Conservation (phyloP, 2,329 filamentous ascomycete genomes). For the Nemania sp. region DNA sequence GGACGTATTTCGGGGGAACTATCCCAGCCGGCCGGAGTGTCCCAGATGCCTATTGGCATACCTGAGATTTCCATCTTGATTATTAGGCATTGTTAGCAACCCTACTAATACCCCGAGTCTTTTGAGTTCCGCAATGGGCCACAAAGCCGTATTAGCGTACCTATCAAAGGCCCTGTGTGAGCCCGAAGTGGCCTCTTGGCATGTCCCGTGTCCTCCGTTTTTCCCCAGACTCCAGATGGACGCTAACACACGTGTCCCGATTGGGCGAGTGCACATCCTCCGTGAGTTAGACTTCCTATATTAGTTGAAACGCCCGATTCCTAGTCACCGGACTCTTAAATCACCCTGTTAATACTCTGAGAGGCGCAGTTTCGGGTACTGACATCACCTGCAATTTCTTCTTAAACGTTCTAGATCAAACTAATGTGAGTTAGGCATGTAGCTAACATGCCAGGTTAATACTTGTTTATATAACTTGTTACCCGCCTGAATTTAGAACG, state of each 20-base stretch:
- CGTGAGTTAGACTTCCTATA: conserved; percentile 9
- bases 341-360: background rate
- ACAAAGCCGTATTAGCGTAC: conserved; percentile 19
- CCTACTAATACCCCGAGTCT: conserved; percentile 16
- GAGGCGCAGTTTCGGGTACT: background rate
- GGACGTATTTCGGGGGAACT: background rate
- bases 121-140: background rate
- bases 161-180: conserved; percentile 17
- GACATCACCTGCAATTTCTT: background rate
- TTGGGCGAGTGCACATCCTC: conserved; percentile 31
- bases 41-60: background rate
- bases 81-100: background rate
- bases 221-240: conserved; percentile 18
- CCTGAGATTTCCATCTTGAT: background rate
- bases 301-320: background rate
- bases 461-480: too few species aligned
- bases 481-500: too few species aligned
- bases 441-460: too few species aligned
- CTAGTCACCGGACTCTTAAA: background rate
- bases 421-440: too few species aligned
- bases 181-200: conserved; percentile 20
- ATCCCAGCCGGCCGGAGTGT: background rate
- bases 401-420: too few species aligned
- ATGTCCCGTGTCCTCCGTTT: conserved; percentile 20
- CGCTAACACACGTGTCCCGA: conserved; percentile 5